Evolutionary conservation across 495 filamentous ascomycete genomes (phyloP).

Genomic region (Glarea lozoyensis): DNA sequence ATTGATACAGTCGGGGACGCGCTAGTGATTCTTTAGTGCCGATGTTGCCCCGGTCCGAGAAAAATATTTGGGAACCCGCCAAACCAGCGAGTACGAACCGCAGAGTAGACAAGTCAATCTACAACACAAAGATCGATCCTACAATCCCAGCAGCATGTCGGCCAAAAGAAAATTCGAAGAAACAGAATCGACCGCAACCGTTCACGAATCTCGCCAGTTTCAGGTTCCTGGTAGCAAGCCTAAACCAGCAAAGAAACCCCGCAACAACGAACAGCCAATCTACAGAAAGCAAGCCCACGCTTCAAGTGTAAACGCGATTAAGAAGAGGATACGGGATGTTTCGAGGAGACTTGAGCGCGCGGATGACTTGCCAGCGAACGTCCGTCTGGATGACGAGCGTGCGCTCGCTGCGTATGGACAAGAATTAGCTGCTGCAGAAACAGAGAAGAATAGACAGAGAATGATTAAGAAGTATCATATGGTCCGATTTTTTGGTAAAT

Average conservation of each 20-base stretch:
- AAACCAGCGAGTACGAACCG: too few species aligned
- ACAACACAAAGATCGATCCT: neutral
- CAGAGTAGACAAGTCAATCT: too few species aligned
- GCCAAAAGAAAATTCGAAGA: conserved; percentile 44
- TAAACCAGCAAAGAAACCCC: conserved; percentile 20
- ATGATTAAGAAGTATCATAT: conserved; percentile 90
- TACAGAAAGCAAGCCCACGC: conserved; percentile 31
- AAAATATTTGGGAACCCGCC: too few species aligned
- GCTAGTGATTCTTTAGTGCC: too few species aligned
- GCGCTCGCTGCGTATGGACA: conserved; percentile 67
- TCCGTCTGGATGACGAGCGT: conserved; percentile 68
- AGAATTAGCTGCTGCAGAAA: conserved; percentile 49
- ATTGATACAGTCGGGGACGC: too few species aligned
- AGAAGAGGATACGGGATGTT: conserved; percentile 43
- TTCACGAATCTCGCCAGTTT: conserved; percentile 17
- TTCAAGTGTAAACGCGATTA: conserved; percentile 39
- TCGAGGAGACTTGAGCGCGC: conserved; percentile 25
- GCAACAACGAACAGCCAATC: conserved; percentile 21
- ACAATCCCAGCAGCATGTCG: conserved; percentile 19
- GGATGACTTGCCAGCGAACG: conserved; percentile 61
- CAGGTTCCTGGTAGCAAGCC: conserved; percentile 16
- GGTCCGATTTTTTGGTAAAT: conserved; percentile 78
- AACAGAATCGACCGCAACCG: conserved; percentile 39
- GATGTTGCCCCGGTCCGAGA: too few species aligned
- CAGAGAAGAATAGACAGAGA: conserved; percentile 52